A percentile compares a stretch with the other conserved stretches of the same genome.
These are phyloP conservation scores for Phytophthora tubulina DNA, from an alignment of 352 stramenopile genomes.

Conservation along the genomic window DNA sequence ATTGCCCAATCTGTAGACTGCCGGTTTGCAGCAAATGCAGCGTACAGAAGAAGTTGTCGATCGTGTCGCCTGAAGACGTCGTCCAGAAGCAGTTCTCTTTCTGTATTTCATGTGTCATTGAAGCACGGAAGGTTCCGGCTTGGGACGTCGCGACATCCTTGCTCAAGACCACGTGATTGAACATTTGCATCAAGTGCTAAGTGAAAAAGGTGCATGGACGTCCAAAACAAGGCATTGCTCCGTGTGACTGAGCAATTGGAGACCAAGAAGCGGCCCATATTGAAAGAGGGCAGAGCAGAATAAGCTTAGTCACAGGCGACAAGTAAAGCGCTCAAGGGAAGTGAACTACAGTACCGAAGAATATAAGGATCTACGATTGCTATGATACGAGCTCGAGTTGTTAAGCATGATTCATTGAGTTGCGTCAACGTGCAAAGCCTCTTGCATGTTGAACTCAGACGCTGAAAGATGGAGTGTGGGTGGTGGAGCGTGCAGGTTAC, in stretches of 20 bases:
- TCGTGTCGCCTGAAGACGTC: conserved; percentile 43
- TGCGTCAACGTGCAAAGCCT: not conserved
- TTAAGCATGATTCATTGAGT: conserved; percentile 10
- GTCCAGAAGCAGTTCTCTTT: conserved; percentile 61
- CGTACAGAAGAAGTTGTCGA: conserved; percentile 55
- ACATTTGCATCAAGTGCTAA: not conserved
- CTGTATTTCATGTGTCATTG: conserved; percentile 61
- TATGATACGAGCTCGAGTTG: conserved; percentile 1
- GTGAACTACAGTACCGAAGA: conserved; percentile 20
- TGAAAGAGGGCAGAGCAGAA: not conserved
- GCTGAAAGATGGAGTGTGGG: not conserved
- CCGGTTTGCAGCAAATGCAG: conserved; percentile 57
- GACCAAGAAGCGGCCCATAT: conserved; percentile 4
- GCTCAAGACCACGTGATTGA: conserved; percentile 34
- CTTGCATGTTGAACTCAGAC: conserved; percentile 23
- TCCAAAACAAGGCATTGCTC: not conserved
- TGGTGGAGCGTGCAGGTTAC: not conserved
- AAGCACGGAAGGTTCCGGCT: conserved; percentile 47
- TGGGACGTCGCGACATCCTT: conserved; percentile 51
- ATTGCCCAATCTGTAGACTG: conserved; percentile 45
- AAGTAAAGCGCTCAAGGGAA: conserved; percentile 4
- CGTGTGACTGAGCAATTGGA: not conserved
- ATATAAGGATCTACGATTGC: conserved; percentile 28
- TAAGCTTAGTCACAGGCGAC: not conserved
- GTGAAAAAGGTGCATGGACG: conserved; percentile 1